These are phyloP conservation scores for Stephania japonica DNA, from an alignment of 164 flowering plant genomes.

Conservation along the genomic window DNA sequence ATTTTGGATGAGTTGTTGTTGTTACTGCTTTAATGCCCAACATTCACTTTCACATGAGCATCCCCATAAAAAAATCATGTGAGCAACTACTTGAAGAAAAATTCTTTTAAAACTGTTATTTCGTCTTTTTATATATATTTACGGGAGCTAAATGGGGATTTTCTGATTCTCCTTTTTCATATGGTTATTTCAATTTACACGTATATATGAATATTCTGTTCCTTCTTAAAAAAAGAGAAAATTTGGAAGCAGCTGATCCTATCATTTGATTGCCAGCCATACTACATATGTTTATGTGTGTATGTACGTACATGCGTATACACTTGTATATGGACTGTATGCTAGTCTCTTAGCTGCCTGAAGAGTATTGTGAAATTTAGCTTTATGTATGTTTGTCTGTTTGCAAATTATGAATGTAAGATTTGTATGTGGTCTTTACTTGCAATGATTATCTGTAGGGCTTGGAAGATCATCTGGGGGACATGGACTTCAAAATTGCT, in stretches of 20 bases:
- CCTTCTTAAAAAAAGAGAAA: background rate
- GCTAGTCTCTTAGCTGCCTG: background rate
- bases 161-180: too few species aligned
- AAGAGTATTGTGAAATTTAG: background rate
- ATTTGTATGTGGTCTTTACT: background rate
- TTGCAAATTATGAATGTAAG: background rate
- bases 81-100: background rate
- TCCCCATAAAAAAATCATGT: background rate
- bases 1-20: too few species aligned
- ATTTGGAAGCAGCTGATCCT: too few species aligned
- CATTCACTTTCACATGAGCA: too few species aligned
- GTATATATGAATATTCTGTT: background rate
- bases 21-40: too few species aligned
- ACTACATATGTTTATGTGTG: too few species aligned
- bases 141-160: too few species aligned
- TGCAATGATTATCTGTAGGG: conserved; percentile 47
- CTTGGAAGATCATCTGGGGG: conserved; percentile 97
- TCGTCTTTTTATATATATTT: too few species aligned
- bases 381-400: background rate
- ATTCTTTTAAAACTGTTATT: background rate
- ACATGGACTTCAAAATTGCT: conserved; percentile 98
- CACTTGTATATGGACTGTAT: too few species aligned
- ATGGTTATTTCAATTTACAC: too few species aligned
- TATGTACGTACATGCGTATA: too few species aligned
- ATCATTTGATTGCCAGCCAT: too few species aligned